Base-by-base conservation (phyloP, 176 grass and related monocot genomes). In the Stipa capillata region DNA sequence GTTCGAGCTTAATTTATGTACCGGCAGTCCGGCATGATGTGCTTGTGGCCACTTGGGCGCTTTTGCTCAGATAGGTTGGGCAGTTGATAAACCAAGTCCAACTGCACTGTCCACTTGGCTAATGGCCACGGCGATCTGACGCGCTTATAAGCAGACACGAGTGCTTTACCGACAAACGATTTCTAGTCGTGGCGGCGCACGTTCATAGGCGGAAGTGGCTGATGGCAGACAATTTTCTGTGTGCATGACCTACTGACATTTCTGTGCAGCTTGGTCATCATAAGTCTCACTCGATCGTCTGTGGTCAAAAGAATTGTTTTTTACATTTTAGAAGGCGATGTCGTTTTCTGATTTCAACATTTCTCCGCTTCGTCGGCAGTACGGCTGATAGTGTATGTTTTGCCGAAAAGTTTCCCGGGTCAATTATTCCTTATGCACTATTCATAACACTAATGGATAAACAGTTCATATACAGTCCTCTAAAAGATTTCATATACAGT, bases 61-160 rank as follows among this genome's bases (percentile, higher is more conserved):
- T 55, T 69, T 61, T 65, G 28, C 58, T 42, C 2, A 7, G 59
- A 33, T 65, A 33, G 39, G 59, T 69, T 80, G 75, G 61, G 37
- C 61, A 31, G 52, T 24, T 53, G 69, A 69, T 61, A 62, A 79
- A 73, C 74, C 12, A 83, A 68, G 15, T 3, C 25, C 60, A 75
- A 28, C 45, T 35, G 31, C 64, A 29, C 50, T 51, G 58, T 16
- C 81, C 76, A 79, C 69, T 80, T 61, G 32, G 39, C 41, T 84
- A 88, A 80, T 88, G 87, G 81, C 76, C 81, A 88, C 33, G 12
- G 35, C 35, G 72, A 71, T 63, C 34, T 3, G 27, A 79, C 21
- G 45, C 74, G 48, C 80, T 58, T 56, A 47, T 83, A n/a, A n/a
- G n/a, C 25, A 8, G 44, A 64, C 72, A 87, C 25, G 32, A 81